Conservation (phyloP, 169 alveolate species). For the Plasmodium gonderi region DNA sequence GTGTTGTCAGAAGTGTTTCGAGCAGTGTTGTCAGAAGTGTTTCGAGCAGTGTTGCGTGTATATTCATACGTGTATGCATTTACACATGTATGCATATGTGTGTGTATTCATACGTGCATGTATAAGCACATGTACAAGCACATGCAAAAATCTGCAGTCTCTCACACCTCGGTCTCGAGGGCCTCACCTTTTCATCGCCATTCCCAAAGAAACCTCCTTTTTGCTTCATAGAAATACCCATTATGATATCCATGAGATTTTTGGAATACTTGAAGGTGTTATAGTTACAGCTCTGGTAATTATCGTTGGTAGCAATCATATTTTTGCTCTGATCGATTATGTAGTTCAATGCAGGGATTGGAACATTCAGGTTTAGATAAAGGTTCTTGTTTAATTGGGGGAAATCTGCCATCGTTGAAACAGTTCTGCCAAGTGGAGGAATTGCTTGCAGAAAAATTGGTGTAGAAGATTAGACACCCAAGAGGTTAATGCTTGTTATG, state of each 20-base stretch:
- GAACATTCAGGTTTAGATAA: conserved; percentile 1
- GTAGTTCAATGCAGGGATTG: conserved; percentile 14
- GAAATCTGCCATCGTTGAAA: background rate
- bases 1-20: no score
- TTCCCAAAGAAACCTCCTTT: background rate
- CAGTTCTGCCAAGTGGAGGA: background rate
- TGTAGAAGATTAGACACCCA: no score
- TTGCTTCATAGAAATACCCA: conserved; percentile 3
- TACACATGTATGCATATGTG: no score
- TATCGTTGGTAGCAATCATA: background rate
- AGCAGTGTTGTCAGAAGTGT: no score
- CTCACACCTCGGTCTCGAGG: no score
- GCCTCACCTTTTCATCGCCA: background rate
- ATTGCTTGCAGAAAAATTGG: background rate
- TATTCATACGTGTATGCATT: no score
- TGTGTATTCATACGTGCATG: background rate
- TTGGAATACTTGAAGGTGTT: conserved; percentile 1
- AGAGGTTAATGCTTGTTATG: no score
- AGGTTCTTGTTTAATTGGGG: background rate
- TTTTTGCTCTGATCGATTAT: conserved; percentile 23
- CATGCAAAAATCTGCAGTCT: no score
- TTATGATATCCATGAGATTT: conserved; percentile 23
- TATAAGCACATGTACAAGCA: background rate
- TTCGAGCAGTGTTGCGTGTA: no score
- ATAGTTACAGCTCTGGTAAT: background rate